Conservation (phyloP, 2,329 filamentous ascomycete species). For the Stagonosporopsis rhizophila region DNA sequence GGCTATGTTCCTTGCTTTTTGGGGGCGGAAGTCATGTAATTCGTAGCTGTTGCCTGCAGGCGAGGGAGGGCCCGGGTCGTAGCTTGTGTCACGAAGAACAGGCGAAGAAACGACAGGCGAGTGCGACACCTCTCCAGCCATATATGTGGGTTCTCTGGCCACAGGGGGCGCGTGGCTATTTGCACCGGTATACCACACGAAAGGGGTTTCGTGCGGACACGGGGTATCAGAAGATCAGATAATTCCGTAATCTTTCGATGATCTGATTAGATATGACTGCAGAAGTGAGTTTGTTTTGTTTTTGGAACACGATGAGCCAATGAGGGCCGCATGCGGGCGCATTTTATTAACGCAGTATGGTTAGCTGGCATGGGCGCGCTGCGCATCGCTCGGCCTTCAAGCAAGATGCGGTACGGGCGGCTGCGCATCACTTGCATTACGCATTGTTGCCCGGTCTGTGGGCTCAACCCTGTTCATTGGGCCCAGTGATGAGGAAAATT, state of each 20-base stretch:
- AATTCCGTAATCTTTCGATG: constrained; percentile 22
- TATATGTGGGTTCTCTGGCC: constrained; percentile 33
- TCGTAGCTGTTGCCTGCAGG: constrained; percentile 40
- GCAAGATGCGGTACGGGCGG: constrained; percentile 20
- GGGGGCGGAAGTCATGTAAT: constrained; percentile 33
- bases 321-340: constrained; percentile 4
- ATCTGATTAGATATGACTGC: constrained; percentile 37
- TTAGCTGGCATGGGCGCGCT: background rate
- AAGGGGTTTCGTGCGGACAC: constrained; percentile 29
- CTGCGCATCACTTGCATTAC: constrained; percentile 22
- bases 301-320: constrained; percentile 8
- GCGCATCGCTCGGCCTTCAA: constrained; percentile 17
- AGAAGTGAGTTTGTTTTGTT: constrained; percentile 5
- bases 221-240: constrained; percentile 38
- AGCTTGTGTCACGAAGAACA: constrained; percentile 32
- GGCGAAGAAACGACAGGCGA: constrained; percentile 29
- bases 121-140: constrained; percentile 29
- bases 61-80: constrained; percentile 23
- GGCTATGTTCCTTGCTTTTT: constrained; percentile 39
- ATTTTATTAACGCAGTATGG: constrained; percentile 1
- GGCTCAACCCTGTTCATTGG: constrained; percentile 1
- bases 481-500: constrained; percentile 16
- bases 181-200: constrained; percentile 30
- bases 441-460: constrained; percentile 9
- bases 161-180: constrained; percentile 29